phyloP scores from a whole-genome alignment of 169 alveolate species.

The Plasmodium knowlesi region DNA sequence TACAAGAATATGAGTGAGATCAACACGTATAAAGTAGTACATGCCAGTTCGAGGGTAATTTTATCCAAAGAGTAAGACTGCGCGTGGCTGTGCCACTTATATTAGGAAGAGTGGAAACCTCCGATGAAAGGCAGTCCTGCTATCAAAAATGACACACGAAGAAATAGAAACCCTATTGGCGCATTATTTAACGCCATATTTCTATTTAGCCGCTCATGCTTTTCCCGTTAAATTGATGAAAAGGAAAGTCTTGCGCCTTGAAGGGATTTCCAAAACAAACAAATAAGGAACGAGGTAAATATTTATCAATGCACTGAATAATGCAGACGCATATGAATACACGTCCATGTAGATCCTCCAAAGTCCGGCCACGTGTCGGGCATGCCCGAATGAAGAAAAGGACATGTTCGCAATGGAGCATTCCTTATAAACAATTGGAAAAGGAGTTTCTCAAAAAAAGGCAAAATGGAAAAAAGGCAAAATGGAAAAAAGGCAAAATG shows the following conservation, averaged over 20 bases:
- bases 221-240: not conserved
- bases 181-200: not conserved
- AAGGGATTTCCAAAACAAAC: not conserved
- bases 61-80: conserved; percentile 17
- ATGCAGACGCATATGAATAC: not conserved
- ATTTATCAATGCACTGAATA: not conserved
- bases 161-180: not conserved
- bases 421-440: not conserved
- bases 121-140: not conserved
- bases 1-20: conserved; percentile 26
- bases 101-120: not conserved
- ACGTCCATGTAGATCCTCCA: not conserved
- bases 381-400: not conserved
- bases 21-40: conserved; percentile 19
- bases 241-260: not conserved
- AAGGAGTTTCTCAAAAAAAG: not conserved
- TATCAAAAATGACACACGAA: not conserved
- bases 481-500: not conserved
- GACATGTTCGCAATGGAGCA: not conserved
- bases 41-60: not conserved
- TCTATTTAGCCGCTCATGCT: not conserved
- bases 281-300: not conserved
- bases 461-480: not conserved
- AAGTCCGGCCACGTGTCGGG: not conserved
- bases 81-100: not conserved